Base-by-base conservation (phyloP, 148 eudicot genomes). In the Diospyros kaki region DNA sequence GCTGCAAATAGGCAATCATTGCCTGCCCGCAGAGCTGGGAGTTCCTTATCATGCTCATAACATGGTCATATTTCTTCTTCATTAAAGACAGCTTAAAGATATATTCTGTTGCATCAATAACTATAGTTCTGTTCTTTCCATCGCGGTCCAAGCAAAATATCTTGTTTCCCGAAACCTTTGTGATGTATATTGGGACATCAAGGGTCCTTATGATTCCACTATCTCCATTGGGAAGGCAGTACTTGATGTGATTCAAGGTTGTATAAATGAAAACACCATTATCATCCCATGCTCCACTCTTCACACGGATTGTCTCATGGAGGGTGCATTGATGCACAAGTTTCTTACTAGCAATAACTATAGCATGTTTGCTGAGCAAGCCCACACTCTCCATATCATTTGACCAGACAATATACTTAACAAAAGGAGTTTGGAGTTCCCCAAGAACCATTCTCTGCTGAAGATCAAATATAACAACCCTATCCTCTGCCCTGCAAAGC, bases 241-340 rank as follows among this genome's bases (percentile, higher is more conserved):
- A 94, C 72, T 94, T 94, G 71, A 94, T 86, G 83, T 94, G 98
- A 76, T 93, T 91, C 65, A 94, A 73, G 11, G 98, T 94, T 39
- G 98, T 87, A 75, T 94, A 94, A 41, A 94, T 91, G 76, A 94
- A 94, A 17, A 94, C 98, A 45, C 97, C 97, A 65, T 89, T 90
- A 69, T 94, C 98, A 72, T 94, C 95, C 98, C 98, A 94, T 18
- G 89, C 93, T 79, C 98, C 98, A 78, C 98, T 94, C 84, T 94
- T 94, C 58, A 94, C 97, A 75, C 98, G 94, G 73, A 94, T 94
- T 43, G 98, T 94, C 80, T 94, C 98, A 44, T 94, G 98, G 82
- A 94, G 97, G 48, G 97, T 94, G 88, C 98, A 94, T 14, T 92
- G 90, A 71, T 94, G 98, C 78, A 85, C 95, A 46, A 94, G 98